phyloP scores from a whole-genome alignment of 2,329 filamentous ascomycete species.

The Mariannaea elegans region DNA sequence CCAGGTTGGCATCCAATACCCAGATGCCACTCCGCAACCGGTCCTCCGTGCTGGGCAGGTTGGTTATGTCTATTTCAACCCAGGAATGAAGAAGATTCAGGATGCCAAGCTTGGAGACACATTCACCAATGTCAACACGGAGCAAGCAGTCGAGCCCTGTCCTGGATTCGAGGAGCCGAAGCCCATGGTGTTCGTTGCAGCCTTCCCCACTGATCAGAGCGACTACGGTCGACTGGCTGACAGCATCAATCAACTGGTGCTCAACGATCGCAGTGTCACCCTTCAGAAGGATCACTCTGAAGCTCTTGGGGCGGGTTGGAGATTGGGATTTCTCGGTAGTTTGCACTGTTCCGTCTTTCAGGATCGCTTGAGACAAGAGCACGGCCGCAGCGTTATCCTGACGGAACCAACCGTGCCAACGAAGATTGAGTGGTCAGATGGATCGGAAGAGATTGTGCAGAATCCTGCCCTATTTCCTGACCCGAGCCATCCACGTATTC shows the following conservation, averaged over 20 bases:
- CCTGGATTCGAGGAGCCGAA: constrained; percentile 97
- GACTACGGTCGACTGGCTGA: constrained; percentile 90
- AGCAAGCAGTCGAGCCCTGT: constrained; percentile 79
- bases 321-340: constrained; percentile 93
- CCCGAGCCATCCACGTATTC: constrained; percentile 56
- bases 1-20: constrained; percentile 97
- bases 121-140: constrained; percentile 82
- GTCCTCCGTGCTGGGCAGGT: constrained; percentile 90
- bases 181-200: constrained; percentile 98
- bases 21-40: constrained; percentile 82
- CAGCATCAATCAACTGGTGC: constrained; percentile 89
- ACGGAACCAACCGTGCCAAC: constrained; percentile 95
- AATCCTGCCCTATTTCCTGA: constrained; percentile 93
- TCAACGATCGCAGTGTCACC: constrained; percentile 95
- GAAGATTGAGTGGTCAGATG: constrained; percentile 81
- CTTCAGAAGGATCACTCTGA: constrained; percentile 94
- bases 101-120: constrained; percentile 98
- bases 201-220: constrained; percentile 90
- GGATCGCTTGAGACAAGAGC: constrained; percentile 91
- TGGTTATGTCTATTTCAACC: constrained; percentile 96
- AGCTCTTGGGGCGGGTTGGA: constrained; percentile 91
- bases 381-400: constrained; percentile 94
- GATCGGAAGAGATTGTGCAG: constrained; percentile 79
- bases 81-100: constrained; percentile 95
- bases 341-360: constrained; percentile 99